Conservation (phyloP, 2,329 filamentous ascomycete genomes). For the Fusarium sp. region DNA sequence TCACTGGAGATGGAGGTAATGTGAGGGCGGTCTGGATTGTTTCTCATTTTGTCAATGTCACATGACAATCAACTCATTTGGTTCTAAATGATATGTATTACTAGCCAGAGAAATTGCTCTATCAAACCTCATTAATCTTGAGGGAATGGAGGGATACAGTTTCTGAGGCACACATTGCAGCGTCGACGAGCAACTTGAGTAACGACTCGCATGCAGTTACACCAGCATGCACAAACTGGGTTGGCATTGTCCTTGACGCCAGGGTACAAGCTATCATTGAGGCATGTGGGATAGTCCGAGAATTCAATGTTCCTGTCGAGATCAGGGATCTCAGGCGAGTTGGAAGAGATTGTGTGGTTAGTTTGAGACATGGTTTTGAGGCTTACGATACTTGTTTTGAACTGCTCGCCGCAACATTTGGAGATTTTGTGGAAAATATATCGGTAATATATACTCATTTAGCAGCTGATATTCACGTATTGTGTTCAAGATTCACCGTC, state of each 20-base stretch:
- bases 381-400: neutral
- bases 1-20: neutral
- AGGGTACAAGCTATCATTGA: neutral
- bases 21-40: neutral
- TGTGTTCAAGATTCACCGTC: too few species aligned
- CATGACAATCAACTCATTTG: neutral
- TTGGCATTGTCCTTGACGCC: neutral
- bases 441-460: too few species aligned
- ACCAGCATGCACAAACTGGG: neutral
- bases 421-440: too few species aligned
- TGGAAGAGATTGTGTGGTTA: neutral
- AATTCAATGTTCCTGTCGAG: neutral
- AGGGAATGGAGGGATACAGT: neutral
- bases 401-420: neutral
- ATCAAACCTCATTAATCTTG: neutral
- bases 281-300: neutral
- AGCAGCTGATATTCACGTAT: too few species aligned
- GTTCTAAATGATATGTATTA: too few species aligned
- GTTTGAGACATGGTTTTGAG: neutral
- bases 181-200: neutral
- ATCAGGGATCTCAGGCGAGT: neutral
- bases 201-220: neutral
- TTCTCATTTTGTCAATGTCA: neutral
- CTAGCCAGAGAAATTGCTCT: neutral
- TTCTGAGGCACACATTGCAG: neutral